phyloP scores from a whole-genome alignment of 2,329 filamentous ascomycete species.

The Helotiales sp. region DNA sequence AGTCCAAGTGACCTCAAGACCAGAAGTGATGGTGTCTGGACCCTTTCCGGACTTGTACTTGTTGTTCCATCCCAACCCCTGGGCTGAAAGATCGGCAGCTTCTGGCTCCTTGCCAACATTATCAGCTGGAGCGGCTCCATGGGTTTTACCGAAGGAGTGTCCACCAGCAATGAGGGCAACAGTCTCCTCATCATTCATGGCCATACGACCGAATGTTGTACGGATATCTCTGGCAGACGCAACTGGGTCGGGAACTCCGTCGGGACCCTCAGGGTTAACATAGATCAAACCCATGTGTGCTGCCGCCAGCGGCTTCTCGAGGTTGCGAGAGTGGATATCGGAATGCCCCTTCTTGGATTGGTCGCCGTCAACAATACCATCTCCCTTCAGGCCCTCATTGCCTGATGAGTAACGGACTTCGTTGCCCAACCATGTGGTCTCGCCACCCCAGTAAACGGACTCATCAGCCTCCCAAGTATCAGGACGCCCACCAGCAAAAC shows the following conservation, averaged over 20 bases:
- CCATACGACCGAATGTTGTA: slow-evolving; percentile 77
- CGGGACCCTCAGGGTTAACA: slow-evolving; percentile 80
- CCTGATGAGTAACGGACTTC: slow-evolving; percentile 64
- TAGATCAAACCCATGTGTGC: slow-evolving; percentile 81
- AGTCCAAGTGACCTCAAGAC: slow-evolving; percentile 81
- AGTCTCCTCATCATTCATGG: slow-evolving; percentile 83
- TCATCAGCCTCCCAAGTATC: slow-evolving; percentile 80
- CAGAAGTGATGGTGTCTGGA: slow-evolving; percentile 74
- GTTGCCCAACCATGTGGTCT: slow-evolving; percentile 77
- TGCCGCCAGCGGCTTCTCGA: slow-evolving; percentile 71
- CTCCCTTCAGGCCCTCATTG: slow-evolving; percentile 35
- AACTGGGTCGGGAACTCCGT: slow-evolving; percentile 71
- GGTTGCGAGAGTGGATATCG: slow-evolving; percentile 63
- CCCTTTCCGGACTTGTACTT: slow-evolving; percentile 68
- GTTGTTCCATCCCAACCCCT: slow-evolving; percentile 77
- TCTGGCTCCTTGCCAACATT: slow-evolving; percentile 72
- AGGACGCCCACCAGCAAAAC: slow-evolving; percentile 73
- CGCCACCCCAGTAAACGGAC: slow-evolving; percentile 77
- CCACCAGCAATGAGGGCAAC: slow-evolving; percentile 80
- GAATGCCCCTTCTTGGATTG: slow-evolving; percentile 50
- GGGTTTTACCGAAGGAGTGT: slow-evolving; percentile 81
- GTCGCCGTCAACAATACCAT: slow-evolving; percentile 50
- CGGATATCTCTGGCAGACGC: slow-evolving; percentile 75
- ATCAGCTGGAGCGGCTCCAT: slow-evolving; percentile 69
- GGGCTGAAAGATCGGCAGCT: slow-evolving; percentile 64